Conservation (phyloP, 2,329 filamentous ascomycete species). For the Neobulgaria alba region DNA sequence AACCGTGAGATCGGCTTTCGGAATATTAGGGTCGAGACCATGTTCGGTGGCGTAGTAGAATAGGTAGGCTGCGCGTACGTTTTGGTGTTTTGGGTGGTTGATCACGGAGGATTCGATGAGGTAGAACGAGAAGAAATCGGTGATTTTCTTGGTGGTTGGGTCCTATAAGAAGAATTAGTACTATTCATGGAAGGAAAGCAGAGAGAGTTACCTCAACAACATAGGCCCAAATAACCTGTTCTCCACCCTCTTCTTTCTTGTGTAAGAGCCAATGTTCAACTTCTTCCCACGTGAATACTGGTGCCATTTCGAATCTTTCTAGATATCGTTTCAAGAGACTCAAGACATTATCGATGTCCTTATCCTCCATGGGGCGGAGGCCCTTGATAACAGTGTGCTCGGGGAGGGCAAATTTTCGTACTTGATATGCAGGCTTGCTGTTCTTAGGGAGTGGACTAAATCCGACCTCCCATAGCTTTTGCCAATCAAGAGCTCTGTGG, state of each 20-base stretch:
- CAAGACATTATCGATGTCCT: conserved; percentile 69
- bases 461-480: conserved; percentile 88
- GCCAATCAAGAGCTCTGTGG: conserved; percentile 89
- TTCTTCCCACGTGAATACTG: conserved; percentile 72
- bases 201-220: conserved; percentile 61
- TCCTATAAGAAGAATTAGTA: conserved; percentile 35
- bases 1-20: conserved; percentile 57
- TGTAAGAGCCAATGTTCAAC: conserved; percentile 82
- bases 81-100: conserved; percentile 65
- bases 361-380: conserved; percentile 68
- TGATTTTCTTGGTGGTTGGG: conserved; percentile 65
- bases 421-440: conserved; percentile 78
- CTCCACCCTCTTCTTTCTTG: conserved; percentile 53
- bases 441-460: conserved; percentile 81
- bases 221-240: conserved; percentile 89
- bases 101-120: conserved; percentile 89
- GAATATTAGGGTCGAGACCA: conserved; percentile 52
- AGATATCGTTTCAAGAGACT: conserved; percentile 71
- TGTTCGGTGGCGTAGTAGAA: conserved; percentile 92
- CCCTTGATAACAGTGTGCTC: conserved; percentile 64
- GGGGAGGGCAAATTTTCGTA: conserved; percentile 78
- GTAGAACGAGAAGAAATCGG: conserved; percentile 97
- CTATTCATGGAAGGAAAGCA: not conserved
- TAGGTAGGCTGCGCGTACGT: conserved; percentile 84
- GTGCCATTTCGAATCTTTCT: conserved; percentile 72